These are phyloP conservation scores for Globisporangium orthogonon DNA, from an alignment of 352 stramenopile species.

Conservation along the genomic window DNA sequence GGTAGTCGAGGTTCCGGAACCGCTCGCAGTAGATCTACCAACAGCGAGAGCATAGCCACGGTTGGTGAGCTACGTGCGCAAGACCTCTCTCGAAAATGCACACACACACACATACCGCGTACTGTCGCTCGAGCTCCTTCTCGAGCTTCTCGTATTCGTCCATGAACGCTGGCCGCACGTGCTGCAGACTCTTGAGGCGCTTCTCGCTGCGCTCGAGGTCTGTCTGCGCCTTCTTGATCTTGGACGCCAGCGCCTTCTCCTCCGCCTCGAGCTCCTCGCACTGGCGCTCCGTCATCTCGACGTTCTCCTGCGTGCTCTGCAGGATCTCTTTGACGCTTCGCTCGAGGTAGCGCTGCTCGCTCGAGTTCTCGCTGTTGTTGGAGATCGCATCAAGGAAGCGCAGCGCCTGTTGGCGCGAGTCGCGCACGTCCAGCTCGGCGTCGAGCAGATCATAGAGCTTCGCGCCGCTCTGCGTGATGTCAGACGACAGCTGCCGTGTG, in stretches of 20 bases:
- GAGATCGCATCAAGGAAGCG: conserved; percentile 90
- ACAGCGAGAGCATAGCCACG: no score
- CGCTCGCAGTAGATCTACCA: conserved; percentile 86
- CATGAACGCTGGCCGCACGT: conserved; percentile 94
- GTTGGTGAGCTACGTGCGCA: no score
- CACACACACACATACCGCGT: conserved; percentile 52
- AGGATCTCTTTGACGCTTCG: conserved; percentile 76
- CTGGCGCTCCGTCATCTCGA: conserved; percentile 84
- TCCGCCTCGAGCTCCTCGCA: conserved; percentile 90
- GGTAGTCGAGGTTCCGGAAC: conserved; percentile 95
- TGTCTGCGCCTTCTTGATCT: conserved; percentile 93
- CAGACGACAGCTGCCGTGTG: conserved; percentile 85
- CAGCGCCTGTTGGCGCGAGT: conserved; percentile 77
- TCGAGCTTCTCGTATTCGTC: conserved; percentile 98
- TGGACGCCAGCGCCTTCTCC: conserved; percentile 85
- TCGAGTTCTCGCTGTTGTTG: conserved; percentile 76
- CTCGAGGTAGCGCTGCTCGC: conserved; percentile 87
- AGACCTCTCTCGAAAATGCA: no score
- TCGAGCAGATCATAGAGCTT: conserved; percentile 91
- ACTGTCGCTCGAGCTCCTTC: conserved; percentile 93
- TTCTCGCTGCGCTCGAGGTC: conserved; percentile 95
- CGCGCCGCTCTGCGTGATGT: conserved; percentile 92
- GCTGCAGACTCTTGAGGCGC: conserved; percentile 88
- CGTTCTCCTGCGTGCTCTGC: conserved; percentile 71
- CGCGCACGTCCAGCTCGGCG: conserved; percentile 86